Evolutionary conservation across 225 moss, liverwort and hornwort species (phyloP).

Genomic region (Asterella californica): DNA sequence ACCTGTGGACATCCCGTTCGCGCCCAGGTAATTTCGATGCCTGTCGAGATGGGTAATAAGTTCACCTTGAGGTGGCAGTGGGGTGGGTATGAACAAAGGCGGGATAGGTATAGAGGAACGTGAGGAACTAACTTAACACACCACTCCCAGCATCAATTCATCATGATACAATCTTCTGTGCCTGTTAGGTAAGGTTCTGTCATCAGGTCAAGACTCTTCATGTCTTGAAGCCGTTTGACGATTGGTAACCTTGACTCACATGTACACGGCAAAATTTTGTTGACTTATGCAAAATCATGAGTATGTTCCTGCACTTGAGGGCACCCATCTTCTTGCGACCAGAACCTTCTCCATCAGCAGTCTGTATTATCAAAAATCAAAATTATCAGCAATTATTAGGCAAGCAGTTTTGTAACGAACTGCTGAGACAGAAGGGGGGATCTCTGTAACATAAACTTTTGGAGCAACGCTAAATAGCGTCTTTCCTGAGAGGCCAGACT

Average conservation of each 20-base stretch:
- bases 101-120: constrained; percentile 5
- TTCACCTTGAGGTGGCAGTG: constrained; percentile 14
- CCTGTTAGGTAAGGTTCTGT: neutral
- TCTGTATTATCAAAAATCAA: neutral
- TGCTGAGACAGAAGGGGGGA: neutral
- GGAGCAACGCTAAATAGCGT: too few relatives aligned
- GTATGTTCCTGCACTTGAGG: constrained; percentile 3
- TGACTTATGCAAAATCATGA: constrained; percentile 13
- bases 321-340: constrained; percentile 18
- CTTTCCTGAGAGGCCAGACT: neutral
- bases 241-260: constrained; percentile 5
- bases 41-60: constrained; percentile 5
- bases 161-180: constrained; percentile 3
- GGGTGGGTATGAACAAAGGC: constrained; percentile 7
- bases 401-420: neutral
- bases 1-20: neutral
- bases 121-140: constrained; percentile 7
- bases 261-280: constrained; percentile 16
- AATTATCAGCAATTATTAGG: neutral
- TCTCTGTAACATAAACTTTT: neutral
- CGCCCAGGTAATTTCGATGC: neutral
- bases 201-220: constrained; percentile 1
- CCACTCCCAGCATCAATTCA: constrained; percentile 14
- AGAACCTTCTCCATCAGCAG: constrained; percentile 12
- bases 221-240: neutral